Percentiles rank a stretch among this genome's conserved stretches.
Evolutionary conservation across 306 rosid genomes (phyloP).

Genomic region (Ceratonia siliqua): DNA sequence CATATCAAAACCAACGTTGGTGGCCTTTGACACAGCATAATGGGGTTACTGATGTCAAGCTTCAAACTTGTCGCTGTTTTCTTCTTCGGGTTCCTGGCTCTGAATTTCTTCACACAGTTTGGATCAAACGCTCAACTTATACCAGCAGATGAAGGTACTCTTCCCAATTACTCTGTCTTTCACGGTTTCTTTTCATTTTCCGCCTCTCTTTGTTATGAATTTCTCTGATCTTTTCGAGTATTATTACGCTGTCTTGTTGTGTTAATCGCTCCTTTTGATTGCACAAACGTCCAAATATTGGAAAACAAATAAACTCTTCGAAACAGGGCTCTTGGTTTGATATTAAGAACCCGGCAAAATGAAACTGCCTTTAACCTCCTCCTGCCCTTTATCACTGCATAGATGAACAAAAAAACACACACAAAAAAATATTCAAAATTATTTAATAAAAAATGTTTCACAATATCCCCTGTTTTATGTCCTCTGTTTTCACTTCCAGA

Average conservation of each 20-base stretch:
- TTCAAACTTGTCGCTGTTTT: slow-evolving; percentile 32
- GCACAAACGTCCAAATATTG: background rate
- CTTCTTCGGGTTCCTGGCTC: slow-evolving; percentile 32
- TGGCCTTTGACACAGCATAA: background rate
- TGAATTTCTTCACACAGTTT: slow-evolving; percentile 46
- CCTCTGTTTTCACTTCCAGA: background rate
- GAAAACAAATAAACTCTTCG: background rate
- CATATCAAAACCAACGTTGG: background rate
- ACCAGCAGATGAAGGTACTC: slow-evolving; percentile 73
- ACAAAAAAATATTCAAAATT: background rate
- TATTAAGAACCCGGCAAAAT: background rate
- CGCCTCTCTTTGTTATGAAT: background rate
- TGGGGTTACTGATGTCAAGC: slow-evolving; percentile 43
- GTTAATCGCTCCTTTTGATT: background rate
- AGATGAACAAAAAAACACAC: background rate
- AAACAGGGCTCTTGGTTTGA: background rate
- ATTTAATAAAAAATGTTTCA: background rate
- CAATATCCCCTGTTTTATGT: background rate
- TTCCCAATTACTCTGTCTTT: background rate
- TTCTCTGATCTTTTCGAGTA: background rate
- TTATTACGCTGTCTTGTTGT: background rate
- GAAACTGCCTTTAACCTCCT: background rate
- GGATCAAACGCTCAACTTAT: slow-evolving; percentile 62
- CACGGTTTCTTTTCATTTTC: background rate
- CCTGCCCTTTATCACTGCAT: background rate